Evolutionary conservation across 345 rosid genomes (phyloP), one percentile per base, ranked within the genome.

Genomic region (Carallia pectinifolia): DNA sequence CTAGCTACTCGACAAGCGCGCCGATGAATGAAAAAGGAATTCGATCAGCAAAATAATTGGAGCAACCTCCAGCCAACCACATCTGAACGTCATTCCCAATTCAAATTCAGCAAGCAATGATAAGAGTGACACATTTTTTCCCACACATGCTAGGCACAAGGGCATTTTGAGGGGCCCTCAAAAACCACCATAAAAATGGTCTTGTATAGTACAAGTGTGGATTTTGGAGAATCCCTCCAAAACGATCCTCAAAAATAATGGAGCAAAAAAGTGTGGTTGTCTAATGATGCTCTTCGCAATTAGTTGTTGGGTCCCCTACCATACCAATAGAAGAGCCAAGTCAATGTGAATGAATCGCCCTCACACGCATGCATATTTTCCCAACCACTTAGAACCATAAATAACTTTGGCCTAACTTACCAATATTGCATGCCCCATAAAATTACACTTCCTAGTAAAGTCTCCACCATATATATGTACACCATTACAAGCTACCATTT

Each of bases 331-430:
- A 18, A 6, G 4, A 33, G 34, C 34, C 34, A 23, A 44, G 19
- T 44, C 54, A 44, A 62, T 2, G 19, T n/a, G 8, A 23, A 6
- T n/a, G 8, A 10, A 6, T 62, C 52, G 4, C 0, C 29, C 53
- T 23, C 52, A 62, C 33, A 40, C 54, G 36, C 33, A 23, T 27
- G 54, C 67, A 27, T 64, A 12, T 64, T 64, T 44, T 44, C 67
- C 54, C 67, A 64, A 64, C 67, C 1, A 64, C 67, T 29, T 17
- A 0, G 7, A 31, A 7, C 18, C 29, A 6, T 37, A 3, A 3
- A 2, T 23, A 27, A 6, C 12, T 19, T n/a, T 3, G 30, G 30
- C 30, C 13, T 56, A 3, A 2, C 4, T 56, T 23, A 13, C 29
- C n/a, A 13, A 4, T 10, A 44, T 44, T 1, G 17, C 50, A 44